Conservation (phyloP, 2,329 filamentous ascomycete species). For the Ceratocystis colombiana region DNA sequence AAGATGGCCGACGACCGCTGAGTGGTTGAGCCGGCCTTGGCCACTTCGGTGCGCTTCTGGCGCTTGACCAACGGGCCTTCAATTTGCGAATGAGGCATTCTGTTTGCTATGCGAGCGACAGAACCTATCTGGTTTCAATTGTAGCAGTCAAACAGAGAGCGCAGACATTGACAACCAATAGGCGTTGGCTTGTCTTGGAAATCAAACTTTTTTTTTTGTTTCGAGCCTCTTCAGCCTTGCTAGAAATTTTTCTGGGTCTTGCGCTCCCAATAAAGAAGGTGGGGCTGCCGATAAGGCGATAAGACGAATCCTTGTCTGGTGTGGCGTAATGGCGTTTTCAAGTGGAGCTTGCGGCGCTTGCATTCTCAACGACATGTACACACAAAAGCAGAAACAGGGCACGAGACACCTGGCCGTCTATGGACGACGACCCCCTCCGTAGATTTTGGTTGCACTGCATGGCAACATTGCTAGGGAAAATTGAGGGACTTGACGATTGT, state of each 20-base stretch:
- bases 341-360: not conserved
- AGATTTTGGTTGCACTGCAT: no score
- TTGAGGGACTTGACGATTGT: no score
- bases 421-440: not conserved
- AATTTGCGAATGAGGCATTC: conserved; percentile 47
- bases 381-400: not conserved
- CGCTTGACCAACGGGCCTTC: conserved; percentile 63
- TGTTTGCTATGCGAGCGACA: conserved; percentile 30
- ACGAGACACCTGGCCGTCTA: not conserved
- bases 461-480: no score
- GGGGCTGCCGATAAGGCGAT: conserved; percentile 18
- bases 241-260: conserved; percentile 25
- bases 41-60: conserved; percentile 49
- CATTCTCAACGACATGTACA: not conserved
- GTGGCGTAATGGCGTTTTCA: conserved; percentile 5
- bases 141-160: not conserved
- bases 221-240: conserved; percentile 13
- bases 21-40: conserved; percentile 34
- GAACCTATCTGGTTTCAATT: not conserved
- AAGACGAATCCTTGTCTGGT: not conserved
- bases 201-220: conserved; percentile 13
- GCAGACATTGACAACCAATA: not conserved
- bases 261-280: conserved; percentile 22
- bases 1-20: conserved; percentile 66
- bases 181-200: no score